These are phyloP conservation scores for Chalciporus sp. DNA, from an alignment of 1,284 basidiomycete genomes.

Conservation along the genomic window DNA sequence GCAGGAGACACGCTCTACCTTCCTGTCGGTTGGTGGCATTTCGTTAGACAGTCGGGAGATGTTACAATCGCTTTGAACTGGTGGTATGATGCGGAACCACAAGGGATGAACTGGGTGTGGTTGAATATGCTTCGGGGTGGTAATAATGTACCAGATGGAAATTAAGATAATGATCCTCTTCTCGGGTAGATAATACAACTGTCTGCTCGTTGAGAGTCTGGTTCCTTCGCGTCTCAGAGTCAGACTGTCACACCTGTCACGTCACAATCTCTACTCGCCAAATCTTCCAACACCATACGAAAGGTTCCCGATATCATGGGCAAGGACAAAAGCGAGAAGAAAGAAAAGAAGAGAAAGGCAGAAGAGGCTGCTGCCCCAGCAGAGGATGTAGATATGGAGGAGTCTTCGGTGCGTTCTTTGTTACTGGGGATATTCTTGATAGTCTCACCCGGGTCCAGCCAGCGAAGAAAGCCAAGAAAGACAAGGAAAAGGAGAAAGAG, in stretches of 20 bases:
- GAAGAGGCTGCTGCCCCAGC: slow-evolving; percentile 37
- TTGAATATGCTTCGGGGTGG: slow-evolving; percentile 61
- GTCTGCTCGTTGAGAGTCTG: too few relatives aligned
- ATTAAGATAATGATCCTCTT: slow-evolving; percentile 14
- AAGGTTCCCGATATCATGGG: slow-evolving; percentile 39
- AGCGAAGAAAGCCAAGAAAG: slow-evolving; percentile 60
- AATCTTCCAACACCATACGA: background rate
- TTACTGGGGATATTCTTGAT: background rate
- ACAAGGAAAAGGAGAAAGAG: slow-evolving; percentile 63
- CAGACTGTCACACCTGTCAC: slow-evolving; percentile 25
- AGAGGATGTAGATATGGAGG: slow-evolving; percentile 56
- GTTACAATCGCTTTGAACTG: slow-evolving; percentile 82
- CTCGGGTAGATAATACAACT: background rate
- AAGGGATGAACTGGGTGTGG: slow-evolving; percentile 69
- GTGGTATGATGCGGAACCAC: slow-evolving; percentile 83
- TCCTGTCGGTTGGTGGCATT: slow-evolving; percentile 91
- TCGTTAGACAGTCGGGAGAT: slow-evolving; percentile 68
- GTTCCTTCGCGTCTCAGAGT: too few relatives aligned
- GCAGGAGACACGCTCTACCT: slow-evolving; percentile 86
- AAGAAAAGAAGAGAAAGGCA: slow-evolving; percentile 46
- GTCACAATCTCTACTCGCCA: slow-evolving; percentile 17
- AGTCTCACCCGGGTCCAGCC: slow-evolving; percentile 38
- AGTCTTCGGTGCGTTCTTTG: slow-evolving; percentile 42
- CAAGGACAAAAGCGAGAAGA: slow-evolving; percentile 72
- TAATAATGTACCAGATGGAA: slow-evolving; percentile 39